Conservation (phyloP, 2,329 filamentous ascomycete genomes). For the Aspergillus tubingensis region DNA sequence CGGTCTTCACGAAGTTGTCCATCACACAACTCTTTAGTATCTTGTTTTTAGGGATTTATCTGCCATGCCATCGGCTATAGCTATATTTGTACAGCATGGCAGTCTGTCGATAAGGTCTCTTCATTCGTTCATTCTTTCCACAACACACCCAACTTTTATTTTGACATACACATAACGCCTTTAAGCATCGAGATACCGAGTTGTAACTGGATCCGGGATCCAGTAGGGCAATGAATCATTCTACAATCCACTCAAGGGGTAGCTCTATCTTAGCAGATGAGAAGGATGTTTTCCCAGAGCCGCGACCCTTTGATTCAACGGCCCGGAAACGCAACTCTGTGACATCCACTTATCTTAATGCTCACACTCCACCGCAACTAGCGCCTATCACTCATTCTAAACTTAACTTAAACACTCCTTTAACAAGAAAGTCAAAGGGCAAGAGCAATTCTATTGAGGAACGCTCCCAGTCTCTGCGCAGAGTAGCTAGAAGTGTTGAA, state of each 20-base stretch:
- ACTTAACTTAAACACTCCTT: slow-evolving; percentile 4
- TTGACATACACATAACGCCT: neutral
- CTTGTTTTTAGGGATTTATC: neutral
- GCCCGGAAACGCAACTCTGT: slow-evolving; percentile 7
- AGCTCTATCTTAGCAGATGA: neutral
- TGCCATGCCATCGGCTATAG: neutral
- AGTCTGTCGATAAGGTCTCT: neutral
- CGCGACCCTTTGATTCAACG: neutral
- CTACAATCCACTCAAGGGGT: slow-evolving; percentile 26
- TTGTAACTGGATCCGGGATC: neutral
- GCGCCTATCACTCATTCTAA: slow-evolving; percentile 10
- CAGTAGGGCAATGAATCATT: neutral
- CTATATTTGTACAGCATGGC: neutral
- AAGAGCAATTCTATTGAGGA: neutral
- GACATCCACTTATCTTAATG: slow-evolving; percentile 3
- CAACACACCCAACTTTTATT: neutral
- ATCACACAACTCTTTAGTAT: too few relatives aligned
- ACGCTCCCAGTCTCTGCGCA: neutral
- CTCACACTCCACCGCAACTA: slow-evolving; percentile 8
- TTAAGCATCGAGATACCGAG: neutral
- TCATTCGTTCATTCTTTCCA: neutral
- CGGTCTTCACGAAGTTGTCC: neutral
- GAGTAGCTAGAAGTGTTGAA: neutral
- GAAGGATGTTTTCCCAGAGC: neutral
- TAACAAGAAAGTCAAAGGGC: neutral